These are phyloP conservation scores for Umbilicus rupestris DNA, from an alignment of 164 flowering plant genomes.

Conservation along the genomic window DNA sequence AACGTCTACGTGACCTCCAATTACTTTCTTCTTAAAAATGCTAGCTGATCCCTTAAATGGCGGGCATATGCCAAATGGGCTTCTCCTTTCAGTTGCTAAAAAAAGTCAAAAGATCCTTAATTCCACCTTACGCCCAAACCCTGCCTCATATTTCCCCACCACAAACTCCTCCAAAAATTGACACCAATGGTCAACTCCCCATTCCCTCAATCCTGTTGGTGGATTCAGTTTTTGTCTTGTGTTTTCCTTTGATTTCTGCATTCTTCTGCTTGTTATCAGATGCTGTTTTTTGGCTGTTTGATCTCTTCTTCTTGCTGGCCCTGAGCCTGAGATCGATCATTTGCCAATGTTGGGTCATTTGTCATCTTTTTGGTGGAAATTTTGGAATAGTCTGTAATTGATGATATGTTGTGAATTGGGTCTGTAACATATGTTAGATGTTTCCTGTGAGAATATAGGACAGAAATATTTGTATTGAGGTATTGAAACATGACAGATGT, in stretches of 20 bases:
- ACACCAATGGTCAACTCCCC: slow-evolving; percentile 5
- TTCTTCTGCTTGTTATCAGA: too few species aligned
- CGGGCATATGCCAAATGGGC: neutral
- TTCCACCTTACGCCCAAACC: neutral
- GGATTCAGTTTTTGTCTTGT: too few species aligned
- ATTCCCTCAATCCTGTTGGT: neutral
- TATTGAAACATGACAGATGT: slow-evolving; percentile 3
- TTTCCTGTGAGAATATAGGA: neutral
- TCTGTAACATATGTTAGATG: neutral
- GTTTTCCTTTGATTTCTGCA: too few species aligned
- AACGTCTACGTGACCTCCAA: slow-evolving; percentile 1
- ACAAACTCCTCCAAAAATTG: neutral
- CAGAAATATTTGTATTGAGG: neutral
- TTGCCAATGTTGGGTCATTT: too few species aligned
- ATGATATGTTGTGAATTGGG: neutral
- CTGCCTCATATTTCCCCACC: slow-evolving; percentile 4
- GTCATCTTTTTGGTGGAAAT: too few species aligned
- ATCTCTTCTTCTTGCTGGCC: too few species aligned
- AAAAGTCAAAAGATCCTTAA: neutral
- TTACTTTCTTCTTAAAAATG: neutral
- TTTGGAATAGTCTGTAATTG: too few species aligned
- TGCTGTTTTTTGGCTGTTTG: too few species aligned
- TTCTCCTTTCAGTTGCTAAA: neutral
- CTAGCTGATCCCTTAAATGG: neutral
- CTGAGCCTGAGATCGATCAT: too few species aligned